Percentiles rank a stretch among this genome's conserved stretches.
These are phyloP conservation scores for peach (Prunus persica) DNA, from an alignment of 306 rosid genomes.

Conservation along the genomic window Prunus_persica_NCBIv2 NC_034015.1:14078501-14079000, in stretches of 20 bases:
- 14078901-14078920: slow-evolving; percentile 55
- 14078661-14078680: no score
- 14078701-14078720: no score
- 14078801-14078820: neutral
- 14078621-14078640: no score
- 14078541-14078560: no score
- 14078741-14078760: no score
- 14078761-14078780: neutral
- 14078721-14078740: no score
- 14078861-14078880: slow-evolving; percentile 58
- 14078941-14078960: slow-evolving; percentile 89
- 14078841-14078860: neutral
- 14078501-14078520: no score
- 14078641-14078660: neutral
- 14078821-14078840: neutral
- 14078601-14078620: no score
- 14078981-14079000: slow-evolving; percentile 83
- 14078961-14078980: slow-evolving; percentile 84
- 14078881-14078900: slow-evolving; percentile 52
- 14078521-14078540: no score
- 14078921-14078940: slow-evolving; percentile 46
- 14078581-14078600: no score
- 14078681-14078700: no score
- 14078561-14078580: no score
- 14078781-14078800: neutral